Base-by-base conservation (phyloP, 805 yeast species). In the Lachancea sp. region DNA sequence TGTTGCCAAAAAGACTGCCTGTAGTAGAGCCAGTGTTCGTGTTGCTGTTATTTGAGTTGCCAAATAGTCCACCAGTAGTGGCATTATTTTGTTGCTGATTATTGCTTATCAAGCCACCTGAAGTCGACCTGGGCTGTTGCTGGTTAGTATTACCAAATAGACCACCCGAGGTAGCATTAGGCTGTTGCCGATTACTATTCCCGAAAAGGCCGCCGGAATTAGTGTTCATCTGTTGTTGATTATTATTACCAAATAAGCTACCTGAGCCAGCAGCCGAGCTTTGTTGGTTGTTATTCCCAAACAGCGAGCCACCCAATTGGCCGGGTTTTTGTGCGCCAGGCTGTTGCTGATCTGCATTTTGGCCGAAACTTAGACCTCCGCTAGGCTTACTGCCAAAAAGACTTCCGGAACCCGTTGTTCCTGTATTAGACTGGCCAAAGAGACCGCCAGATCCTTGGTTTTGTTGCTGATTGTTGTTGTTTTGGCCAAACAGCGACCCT, bases 131-230 rank as follows among this genome's bases (percentile, higher is more conserved):
- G 16, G 26, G 23, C 20, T 42, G 38, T 18, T 20, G 38, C 26
- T 31, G 36, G 4, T 48, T 41, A 15, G 36, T 42, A 30, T 41
- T 45, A 3, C 64, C 62, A 45, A 55, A 55, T 11, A 49, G 33
- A 3, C 56, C 57, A 19, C 49, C 29, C 3, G 47, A 17, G 5
- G 37, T 20, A 8, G 19, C 24, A 24, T 24, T 23, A 8, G 41
- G 17, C 35, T 36, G 36, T 23, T 42, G 31, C 26, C 42, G 41
- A 38, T 43, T 48, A 18, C 47, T 47, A n/a, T 63, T 66, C 3
- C 70, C 69, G 48, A 68, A 67, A 8, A 67, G 46, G 2, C 69
- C 69, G 22, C 67, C 67, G 8, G 61, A 45, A 36, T 12, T 48
- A 49, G 23, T 5, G 37, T 41, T 26, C 7, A 23, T 41, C 49